These are phyloP conservation scores for Solanum pennellii DNA, from an alignment of 257 asterid genomes.

Conservation along the genomic window DNA sequence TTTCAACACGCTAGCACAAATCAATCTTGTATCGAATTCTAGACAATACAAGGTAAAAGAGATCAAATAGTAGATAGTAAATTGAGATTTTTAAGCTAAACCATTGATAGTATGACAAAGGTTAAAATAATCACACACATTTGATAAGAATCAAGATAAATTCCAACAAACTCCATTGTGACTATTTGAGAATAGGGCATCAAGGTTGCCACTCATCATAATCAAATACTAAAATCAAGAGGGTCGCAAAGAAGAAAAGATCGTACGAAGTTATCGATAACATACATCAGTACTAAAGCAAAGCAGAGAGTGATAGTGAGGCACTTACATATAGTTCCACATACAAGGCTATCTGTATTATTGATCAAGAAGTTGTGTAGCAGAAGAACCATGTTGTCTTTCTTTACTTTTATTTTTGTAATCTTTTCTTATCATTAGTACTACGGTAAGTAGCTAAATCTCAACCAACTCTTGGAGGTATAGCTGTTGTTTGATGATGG, in stretches of 20 bases:
- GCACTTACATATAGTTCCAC: too few species aligned
- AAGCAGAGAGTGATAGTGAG: too few species aligned
- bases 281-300: too few species aligned
- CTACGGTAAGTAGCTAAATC: not conserved
- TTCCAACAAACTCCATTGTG: conserved; percentile 27
- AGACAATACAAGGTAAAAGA: not conserved
- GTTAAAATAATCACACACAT: conserved; percentile 53
- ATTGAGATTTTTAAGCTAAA: conserved; percentile 69
- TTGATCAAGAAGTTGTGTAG: not conserved
- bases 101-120: conserved; percentile 71
- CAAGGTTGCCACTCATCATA: too few species aligned
- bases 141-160: conserved; percentile 8
- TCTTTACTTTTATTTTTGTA: not conserved
- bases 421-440: not conserved
- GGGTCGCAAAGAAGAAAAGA: too few species aligned
- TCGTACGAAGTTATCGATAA: too few species aligned
- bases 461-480: not conserved
- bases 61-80: conserved; percentile 44
- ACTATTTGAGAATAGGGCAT: too few species aligned
- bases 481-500: not conserved
- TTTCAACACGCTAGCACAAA: too few species aligned
- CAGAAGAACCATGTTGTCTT: not conserved
- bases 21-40: too few species aligned
- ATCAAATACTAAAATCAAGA: too few species aligned
- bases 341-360: too few species aligned